Base-by-base conservation (phyloP, 306 rosid species). In the Sesbania bispinosa region DNA sequence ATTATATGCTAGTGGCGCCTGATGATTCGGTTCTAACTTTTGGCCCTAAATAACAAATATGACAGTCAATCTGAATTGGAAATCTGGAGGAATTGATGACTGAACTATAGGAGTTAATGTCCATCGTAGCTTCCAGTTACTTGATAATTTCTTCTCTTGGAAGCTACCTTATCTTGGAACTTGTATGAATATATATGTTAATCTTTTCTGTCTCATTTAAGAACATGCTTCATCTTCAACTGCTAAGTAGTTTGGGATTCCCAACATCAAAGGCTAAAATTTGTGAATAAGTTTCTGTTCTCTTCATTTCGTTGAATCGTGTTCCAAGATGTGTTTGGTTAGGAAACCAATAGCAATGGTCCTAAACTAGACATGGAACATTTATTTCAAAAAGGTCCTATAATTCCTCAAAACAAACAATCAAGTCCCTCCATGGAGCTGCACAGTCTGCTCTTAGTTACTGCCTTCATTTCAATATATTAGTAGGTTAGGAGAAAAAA, bases 1-100 rank as follows among this genome's bases (percentile, higher is more conserved):
- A 41, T 82, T 90, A 75, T 90, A 88, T 77, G 94, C 96, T 2
- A 88, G 87, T 67, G 96, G 93, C 14, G 93, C 89, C 30, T 90
- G 78, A 88, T 21, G 83, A 42, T 14, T 23, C 43, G 79, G 77
- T 55, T 74, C 75, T 71, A 74, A 74, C 71, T 57, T 42, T 24
- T 77, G 69, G 63, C 60, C 21, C 39, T 15, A 73, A 82, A 82
- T 81, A 80, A 82, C 86, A 48, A 66, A 55, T 54, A 24, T 80
- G 60, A 82, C 83, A 39, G 74, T 71, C 82, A 75, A 61, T 69
- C 79, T 77, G 61, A 72, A 83, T 67, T 48, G 82, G 72, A 78
- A 84, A 75, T 63, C 11, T 71, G 81, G 69, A 68, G 27, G 82
- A 72, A 69, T 62, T 88, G 54, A 66, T 77, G 80, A 73, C 76